Conservation (phyloP, 306 rosid genomes). For the Elaeagnus macrophylla region DNA sequence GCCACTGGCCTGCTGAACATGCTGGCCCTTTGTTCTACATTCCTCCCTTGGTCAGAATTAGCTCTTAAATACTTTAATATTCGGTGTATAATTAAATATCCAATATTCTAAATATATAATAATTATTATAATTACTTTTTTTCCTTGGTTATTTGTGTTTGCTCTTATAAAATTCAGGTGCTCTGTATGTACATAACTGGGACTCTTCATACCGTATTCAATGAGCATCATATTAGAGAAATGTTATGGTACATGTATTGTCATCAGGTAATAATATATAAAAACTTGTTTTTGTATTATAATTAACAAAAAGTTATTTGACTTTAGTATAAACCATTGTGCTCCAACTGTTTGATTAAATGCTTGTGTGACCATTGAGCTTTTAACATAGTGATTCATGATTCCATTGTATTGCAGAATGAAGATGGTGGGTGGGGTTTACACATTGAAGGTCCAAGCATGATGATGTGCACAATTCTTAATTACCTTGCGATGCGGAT, state of each 20-base stretch:
- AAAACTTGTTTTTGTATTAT: no score
- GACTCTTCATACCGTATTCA: constrained; percentile 34
- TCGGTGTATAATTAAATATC: no score
- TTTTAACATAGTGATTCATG: no score
- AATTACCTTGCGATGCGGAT: constrained; percentile 57
- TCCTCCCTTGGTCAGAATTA: constrained; percentile 52
- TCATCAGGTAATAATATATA: constrained; percentile 38
- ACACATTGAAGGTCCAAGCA: constrained; percentile 64
- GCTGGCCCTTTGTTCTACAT: constrained; percentile 53
- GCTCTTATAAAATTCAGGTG: constrained; percentile 24
- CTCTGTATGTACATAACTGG: constrained; percentile 56
- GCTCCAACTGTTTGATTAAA: no score
- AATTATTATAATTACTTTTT: neutral
- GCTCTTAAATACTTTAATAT: no score
- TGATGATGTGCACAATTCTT: constrained; percentile 52
- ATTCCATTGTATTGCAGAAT: neutral
- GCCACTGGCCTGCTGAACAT: constrained; percentile 82
- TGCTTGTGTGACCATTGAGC: no score
- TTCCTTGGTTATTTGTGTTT: no score
- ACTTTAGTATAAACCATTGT: no score
- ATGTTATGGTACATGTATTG: constrained; percentile 52
- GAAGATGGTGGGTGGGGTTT: constrained; percentile 83
- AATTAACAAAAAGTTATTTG: no score
- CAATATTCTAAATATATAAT: neutral
- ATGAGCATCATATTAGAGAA: constrained; percentile 38